Evolutionary conservation across 345 rosid species (phyloP), one percentile per base, ranked within the genome.

Genomic region (Populus simonii): DNA sequence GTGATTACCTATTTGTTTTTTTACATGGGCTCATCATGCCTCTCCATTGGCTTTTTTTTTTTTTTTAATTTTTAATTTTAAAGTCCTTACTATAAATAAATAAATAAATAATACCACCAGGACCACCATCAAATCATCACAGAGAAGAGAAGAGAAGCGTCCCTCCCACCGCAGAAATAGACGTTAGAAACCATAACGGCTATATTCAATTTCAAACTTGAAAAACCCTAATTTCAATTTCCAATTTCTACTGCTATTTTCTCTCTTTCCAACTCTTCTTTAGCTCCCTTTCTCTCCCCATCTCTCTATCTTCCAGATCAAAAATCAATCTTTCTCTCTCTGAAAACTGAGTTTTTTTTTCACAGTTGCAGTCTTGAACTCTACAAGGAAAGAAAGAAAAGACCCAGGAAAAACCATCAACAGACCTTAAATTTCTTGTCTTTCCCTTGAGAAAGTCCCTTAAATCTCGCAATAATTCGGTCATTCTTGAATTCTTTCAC

Each of bases 141-240:
- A 13, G 47, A 43, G 47, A 43, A 10, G 47, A 43, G 47, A 13
- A 43, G 47, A 5, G 36, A 33, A 33, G 36, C 36, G 36, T 11
- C 47, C 8, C n/a, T 2, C 22, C 18, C 43, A 17, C 23, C 20
- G 35, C 35, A 5, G 66, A 71, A 35, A 16, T 13, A 71, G 53
- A 23, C 83, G 83, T 80, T 80, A 1, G 18, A 29, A 38, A 15
- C 33, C 25, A 62, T 76, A 90, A 90, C 93, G 91, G 90, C 88
- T 90, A 85, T 62, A 36, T 79, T 35, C 39, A 29, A 67, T 59
- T 80, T 74, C 53, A 66, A 83, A 69, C 76, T 70, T 82, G 51
- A 78, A 82, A 76, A 85, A 61, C 78, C 86, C 84, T 66, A 29
- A 35, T 49, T 70, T n/a, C 71, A 47, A 18, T 25, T 43, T 41